Evolutionary conservation across 495 filamentous ascomycete genomes (phyloP).

Genomic region (Aspergillus cavernicola): DNA sequence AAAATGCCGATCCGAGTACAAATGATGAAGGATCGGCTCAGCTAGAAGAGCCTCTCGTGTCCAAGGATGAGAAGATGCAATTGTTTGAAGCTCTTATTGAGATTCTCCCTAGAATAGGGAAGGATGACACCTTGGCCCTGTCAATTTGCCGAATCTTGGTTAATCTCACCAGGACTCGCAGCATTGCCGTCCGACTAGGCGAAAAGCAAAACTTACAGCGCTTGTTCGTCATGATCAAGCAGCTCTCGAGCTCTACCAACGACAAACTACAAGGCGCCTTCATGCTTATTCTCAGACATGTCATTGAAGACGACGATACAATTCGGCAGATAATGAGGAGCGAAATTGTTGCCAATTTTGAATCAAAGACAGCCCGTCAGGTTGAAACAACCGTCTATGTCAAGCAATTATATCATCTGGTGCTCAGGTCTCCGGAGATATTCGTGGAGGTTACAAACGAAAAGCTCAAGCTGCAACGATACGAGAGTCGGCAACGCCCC

Average conservation of each 20-base stretch:
- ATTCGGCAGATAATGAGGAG: constrained; percentile 89
- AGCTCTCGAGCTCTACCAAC: constrained; percentile 73
- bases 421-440: constrained; percentile 75
- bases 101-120: constrained; percentile 78
- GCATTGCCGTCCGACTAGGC: constrained; percentile 69
- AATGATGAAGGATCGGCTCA: constrained; percentile 51
- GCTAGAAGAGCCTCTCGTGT: constrained; percentile 60
- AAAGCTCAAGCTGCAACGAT: constrained; percentile 65
- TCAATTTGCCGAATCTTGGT: constrained; percentile 83
- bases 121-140: constrained; percentile 79
- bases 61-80: constrained; percentile 58
- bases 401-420: constrained; percentile 74
- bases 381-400: constrained; percentile 71
- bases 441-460: constrained; percentile 93
- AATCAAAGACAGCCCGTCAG: constrained; percentile 56
- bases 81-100: constrained; percentile 75
- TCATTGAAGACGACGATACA: constrained; percentile 89
- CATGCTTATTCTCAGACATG: constrained; percentile 85
- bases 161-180: constrained; percentile 76
- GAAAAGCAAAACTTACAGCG: constrained; percentile 87
- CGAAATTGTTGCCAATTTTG: constrained; percentile 76
- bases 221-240: constrained; percentile 91
- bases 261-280: constrained; percentile 74
- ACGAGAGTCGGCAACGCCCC: constrained; percentile 54
- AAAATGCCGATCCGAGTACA: constrained; percentile 44